These are phyloP conservation scores for Phaeodactylum tricornutum DNA, from an alignment of 108 stramenopile species.

Conservation along the genomic window DNA sequence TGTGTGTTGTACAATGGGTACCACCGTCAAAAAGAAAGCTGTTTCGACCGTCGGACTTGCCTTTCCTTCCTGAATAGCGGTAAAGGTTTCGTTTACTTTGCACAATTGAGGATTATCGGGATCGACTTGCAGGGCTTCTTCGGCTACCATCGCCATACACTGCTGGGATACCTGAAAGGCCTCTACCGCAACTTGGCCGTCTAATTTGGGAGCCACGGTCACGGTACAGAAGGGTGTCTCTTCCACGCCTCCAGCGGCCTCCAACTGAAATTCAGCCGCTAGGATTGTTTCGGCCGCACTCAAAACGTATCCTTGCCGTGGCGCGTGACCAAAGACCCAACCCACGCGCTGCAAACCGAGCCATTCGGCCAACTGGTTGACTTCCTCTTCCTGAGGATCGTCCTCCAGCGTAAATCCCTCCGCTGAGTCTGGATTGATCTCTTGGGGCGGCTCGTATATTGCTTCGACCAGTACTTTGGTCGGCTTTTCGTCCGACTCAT, in stretches of 20 bases:
- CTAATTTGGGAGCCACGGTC: constrained; percentile 65
- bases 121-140: constrained; percentile 77
- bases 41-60: constrained; percentile 85
- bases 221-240: constrained; percentile 94
- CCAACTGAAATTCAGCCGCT: constrained; percentile 91
- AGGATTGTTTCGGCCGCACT: constrained; percentile 85
- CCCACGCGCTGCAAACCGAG: constrained; percentile 84
- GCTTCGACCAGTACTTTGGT: constrained; percentile 73
- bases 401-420: constrained; percentile 86
- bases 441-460: constrained; percentile 97
- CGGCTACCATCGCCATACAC: constrained; percentile 98
- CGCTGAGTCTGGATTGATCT: constrained; percentile 58
- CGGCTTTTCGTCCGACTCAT: constrained; percentile 15
- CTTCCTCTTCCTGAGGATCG: constrained; percentile 83
- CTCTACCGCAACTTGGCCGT: constrained; percentile 80
- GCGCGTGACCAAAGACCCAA: constrained; percentile 95
- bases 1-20: constrained; percentile 89
- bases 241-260: constrained; percentile 90
- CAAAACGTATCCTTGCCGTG: constrained; percentile 84
- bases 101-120: constrained; percentile 79
- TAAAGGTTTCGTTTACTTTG: constrained; percentile 90
- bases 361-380: constrained; percentile 66
- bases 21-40: constrained; percentile 89
- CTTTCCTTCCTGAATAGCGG: constrained; percentile 96
- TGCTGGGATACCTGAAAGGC: constrained; percentile 92